These are phyloP conservation scores for Pontederia paniculata DNA, from an alignment of 176 grass and related monocot genomes.

Conservation along the genomic window DNA sequence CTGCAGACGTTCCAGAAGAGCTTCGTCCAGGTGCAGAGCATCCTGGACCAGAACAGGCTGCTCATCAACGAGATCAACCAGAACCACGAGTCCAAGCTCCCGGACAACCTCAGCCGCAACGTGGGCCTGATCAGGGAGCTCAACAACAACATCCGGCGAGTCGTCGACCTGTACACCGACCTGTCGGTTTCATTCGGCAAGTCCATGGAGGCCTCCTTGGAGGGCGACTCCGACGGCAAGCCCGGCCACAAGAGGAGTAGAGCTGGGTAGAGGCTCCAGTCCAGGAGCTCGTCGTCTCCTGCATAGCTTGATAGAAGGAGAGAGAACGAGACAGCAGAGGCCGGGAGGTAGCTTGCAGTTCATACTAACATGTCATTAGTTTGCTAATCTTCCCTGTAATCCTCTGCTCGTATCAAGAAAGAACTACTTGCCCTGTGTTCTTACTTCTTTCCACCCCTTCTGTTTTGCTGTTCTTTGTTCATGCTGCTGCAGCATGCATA, in stretches of 20 bases:
- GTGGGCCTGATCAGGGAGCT: slow-evolving; percentile 10
- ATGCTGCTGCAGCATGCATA: no score
- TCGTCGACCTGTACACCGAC: slow-evolving; percentile 4
- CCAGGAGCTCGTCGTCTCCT: no score
- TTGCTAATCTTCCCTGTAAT: no score
- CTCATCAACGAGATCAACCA: slow-evolving; percentile 16
- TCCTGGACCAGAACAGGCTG: slow-evolving; percentile 7
- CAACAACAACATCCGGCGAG: slow-evolving; percentile 14
- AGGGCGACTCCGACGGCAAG: not conserved
- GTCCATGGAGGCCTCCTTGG: slow-evolving; percentile 1
- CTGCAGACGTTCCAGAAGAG: slow-evolving; percentile 8
- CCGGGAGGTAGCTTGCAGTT: no score
- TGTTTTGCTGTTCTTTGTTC: no score
- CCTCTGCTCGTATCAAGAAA: no score
- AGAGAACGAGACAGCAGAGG: no score
- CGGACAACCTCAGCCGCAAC: slow-evolving; percentile 8
- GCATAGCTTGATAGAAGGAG: not conserved
- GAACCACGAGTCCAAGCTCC: slow-evolving; percentile 12
- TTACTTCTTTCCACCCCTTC: no score
- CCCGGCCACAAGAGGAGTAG: slow-evolving; percentile 6
- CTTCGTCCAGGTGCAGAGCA: slow-evolving; percentile 9
- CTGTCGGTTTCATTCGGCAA: not conserved
- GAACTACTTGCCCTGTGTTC: no score
- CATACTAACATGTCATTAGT: no score
- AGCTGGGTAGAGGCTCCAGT: not conserved